A percentile compares a stretch with the other conserved stretches of the same genome.
Conservation (phyloP, 768 basidiomycete genomes). For the Calvatia gigantea region DNA sequence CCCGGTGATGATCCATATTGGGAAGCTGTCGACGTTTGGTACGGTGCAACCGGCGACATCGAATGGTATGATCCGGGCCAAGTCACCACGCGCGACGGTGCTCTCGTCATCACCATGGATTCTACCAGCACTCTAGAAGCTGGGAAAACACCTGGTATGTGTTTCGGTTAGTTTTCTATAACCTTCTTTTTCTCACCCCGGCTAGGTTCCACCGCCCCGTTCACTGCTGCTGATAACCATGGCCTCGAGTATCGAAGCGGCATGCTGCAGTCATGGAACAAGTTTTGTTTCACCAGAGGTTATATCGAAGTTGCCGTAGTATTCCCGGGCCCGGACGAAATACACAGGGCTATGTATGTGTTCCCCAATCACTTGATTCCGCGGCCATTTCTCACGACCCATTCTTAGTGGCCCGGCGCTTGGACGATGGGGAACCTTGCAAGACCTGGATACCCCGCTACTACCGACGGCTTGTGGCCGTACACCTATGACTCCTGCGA, state of each 20-base stretch:
- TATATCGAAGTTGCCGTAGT: slow-evolving; percentile 68
- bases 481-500: slow-evolving; percentile 76
- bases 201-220: slow-evolving; percentile 41
- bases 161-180: not conserved
- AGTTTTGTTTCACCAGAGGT: slow-evolving; percentile 81
- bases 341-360: slow-evolving; percentile 47
- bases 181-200: not conserved
- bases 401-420: slow-evolving; percentile 72
- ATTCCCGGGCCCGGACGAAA: slow-evolving; percentile 57
- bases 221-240: slow-evolving; percentile 48
- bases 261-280: slow-evolving; percentile 90
- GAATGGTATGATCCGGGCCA: slow-evolving; percentile 77
- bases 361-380: not conserved
- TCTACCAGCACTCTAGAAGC: slow-evolving; percentile 26
- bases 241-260: slow-evolving; percentile 62
- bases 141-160: slow-evolving; percentile 29
- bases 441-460: slow-evolving; percentile 74
- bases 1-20: slow-evolving; percentile 64
- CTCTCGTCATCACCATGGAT: slow-evolving; percentile 70
- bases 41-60: slow-evolving; percentile 62
- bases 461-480: slow-evolving; percentile 82
- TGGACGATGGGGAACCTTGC: slow-evolving; percentile 92
- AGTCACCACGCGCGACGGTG: slow-evolving; percentile 62
- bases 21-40: slow-evolving; percentile 75
- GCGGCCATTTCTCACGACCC: not conserved